These are phyloP conservation scores for Cercospora citrullina DNA, from an alignment of 2,329 filamentous ascomycete genomes.

Conservation along the genomic window DNA sequence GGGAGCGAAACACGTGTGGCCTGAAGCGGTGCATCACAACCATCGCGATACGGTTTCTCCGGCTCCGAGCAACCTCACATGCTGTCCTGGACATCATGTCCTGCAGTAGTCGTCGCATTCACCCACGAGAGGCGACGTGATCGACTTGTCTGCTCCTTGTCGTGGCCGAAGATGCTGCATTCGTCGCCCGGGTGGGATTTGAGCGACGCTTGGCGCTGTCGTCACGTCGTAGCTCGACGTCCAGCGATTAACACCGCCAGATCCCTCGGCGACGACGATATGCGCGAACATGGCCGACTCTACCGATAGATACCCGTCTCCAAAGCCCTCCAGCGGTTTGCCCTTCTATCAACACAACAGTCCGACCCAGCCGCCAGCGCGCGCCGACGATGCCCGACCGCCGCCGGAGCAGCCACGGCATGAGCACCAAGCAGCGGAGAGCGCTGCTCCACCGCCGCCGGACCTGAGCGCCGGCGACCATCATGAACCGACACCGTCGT, in stretches of 20 bases:
- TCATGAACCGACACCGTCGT: neutral
- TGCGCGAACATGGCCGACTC: constrained; percentile 18
- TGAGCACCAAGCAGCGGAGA: neutral
- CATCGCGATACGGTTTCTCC: neutral
- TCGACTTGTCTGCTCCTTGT: neutral
- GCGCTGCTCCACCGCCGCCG: neutral
- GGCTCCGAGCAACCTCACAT: constrained; percentile 1
- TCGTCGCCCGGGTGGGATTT: constrained; percentile 2
- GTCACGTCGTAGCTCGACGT: neutral
- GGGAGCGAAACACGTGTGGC: neutral
- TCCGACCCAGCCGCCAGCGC: neutral
- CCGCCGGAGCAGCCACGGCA: constrained; percentile 7
- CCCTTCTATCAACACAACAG: constrained; percentile 18
- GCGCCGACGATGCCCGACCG: constrained; percentile 1
- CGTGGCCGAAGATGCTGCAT: neutral
- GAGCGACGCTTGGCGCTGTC: constrained; percentile 4
- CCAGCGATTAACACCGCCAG: constrained; percentile 1
- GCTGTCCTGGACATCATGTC: neutral
- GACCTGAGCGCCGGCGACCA: neutral
- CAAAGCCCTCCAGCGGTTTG: constrained; percentile 9
- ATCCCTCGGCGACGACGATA: constrained; percentile 10
- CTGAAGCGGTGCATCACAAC: neutral
- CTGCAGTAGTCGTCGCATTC: neutral
- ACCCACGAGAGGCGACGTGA: neutral
- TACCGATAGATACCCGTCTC: constrained; percentile 16